These are phyloP conservation scores for Pythium grandisporangium DNA, from an alignment of 352 stramenopile species.

Conservation along the genomic window DNA sequence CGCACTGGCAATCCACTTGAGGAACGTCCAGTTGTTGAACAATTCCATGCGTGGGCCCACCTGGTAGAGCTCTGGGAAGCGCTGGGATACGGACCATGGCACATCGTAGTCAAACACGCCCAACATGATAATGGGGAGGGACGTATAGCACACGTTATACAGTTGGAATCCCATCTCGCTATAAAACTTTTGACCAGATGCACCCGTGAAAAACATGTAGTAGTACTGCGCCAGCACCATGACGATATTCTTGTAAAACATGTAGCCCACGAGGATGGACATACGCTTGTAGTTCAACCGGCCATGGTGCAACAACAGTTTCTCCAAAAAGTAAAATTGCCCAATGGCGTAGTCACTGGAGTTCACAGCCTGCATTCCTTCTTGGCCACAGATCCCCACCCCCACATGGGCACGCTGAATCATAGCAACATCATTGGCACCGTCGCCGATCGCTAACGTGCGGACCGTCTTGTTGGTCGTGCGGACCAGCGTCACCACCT, in stretches of 20 bases:
- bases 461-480: constrained; percentile 32
- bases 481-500: constrained; percentile 63
- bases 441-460: constrained; percentile 89
- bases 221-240: constrained; percentile 88
- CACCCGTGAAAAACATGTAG: constrained; percentile 88
- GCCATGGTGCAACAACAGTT: constrained; percentile 95
- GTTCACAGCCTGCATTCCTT: constrained; percentile 95
- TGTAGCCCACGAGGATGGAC: constrained; percentile 90
- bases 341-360: constrained; percentile 96
- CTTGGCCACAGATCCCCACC: constrained; percentile 87
- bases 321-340: constrained; percentile 94
- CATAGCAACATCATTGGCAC: constrained; percentile 94
- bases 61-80: constrained; percentile 75
- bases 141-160: constrained; percentile 93
- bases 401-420: constrained; percentile 88
- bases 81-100: constrained; percentile 36
- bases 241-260: constrained; percentile 99
- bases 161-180: constrained; percentile 71
- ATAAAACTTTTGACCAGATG: constrained; percentile 85
- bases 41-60: constrained; percentile 66
- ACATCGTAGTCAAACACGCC: constrained; percentile 80
- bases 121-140: constrained; percentile 85
- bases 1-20: constrained; percentile 81
- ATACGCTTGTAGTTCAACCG: constrained; percentile 97
- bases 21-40: constrained; percentile 77